Evolutionary conservation across 1,139 yeast species (phyloP).

Genomic region (Candida gigantensis): DNA sequence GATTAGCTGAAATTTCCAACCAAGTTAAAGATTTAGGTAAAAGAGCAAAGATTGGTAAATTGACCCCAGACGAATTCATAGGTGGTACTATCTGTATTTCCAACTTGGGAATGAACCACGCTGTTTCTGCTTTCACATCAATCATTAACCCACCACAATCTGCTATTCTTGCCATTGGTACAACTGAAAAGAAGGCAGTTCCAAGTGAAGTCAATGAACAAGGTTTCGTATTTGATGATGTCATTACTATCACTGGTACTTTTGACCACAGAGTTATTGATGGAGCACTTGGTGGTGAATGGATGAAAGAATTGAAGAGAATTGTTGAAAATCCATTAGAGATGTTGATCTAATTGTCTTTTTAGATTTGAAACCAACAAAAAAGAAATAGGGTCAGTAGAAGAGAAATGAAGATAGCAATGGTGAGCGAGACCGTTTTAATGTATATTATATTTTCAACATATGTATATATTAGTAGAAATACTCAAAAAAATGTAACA

Average conservation of each 20-base stretch:
- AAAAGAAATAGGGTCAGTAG: neutral
- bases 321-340: slow-evolving; percentile 95
- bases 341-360: slow-evolving; percentile 82
- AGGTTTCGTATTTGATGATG: slow-evolving; percentile 90
- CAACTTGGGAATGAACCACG: slow-evolving; percentile 97
- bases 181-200: slow-evolving; percentile 88
- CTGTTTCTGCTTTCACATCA: slow-evolving; percentile 90
- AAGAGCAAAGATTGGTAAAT: slow-evolving; percentile 93
- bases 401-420: neutral
- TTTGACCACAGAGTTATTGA: slow-evolving; percentile 97
- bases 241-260: slow-evolving; percentile 90
- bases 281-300: slow-evolving; percentile 98
- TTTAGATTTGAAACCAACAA: no score
- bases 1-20: slow-evolving; percentile 75
- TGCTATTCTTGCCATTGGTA: slow-evolving; percentile 91
- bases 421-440: neutral
- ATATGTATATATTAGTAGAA: slow-evolving; percentile 1
- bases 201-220: slow-evolving; percentile 89
- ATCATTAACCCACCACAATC: slow-evolving; percentile 98
- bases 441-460: neutral
- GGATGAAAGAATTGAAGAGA: slow-evolving; percentile 87
- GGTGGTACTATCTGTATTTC: slow-evolving; percentile 99
- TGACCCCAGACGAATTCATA: slow-evolving; percentile 94
- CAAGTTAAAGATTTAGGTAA: slow-evolving; percentile 92
- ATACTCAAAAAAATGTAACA: no score